Evolutionary conservation across 352 stramenopile genomes (phyloP), one percentile per base, ranked within the genome.

Genomic region (Globisporangium spinosum): DNA sequence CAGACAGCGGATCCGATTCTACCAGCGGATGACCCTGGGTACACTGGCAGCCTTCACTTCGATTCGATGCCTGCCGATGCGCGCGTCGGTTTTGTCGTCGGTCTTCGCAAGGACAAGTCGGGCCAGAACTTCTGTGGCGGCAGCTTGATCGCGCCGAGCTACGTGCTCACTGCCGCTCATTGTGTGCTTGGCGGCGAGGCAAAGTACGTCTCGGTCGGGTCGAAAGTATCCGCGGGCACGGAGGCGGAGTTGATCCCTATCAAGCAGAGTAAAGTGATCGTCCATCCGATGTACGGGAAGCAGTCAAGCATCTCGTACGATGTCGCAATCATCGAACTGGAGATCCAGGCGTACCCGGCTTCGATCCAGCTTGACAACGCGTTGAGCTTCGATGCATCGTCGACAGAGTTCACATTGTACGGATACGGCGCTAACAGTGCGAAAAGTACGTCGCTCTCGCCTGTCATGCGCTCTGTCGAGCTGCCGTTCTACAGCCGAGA

Each of bases 51-150:
- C 1, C 65, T 77, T 23, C 35, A 64, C 20, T 77, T 71, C 15
- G 34, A 68, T 10, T 61, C 69, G 25, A 54, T 74, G 43, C 62
- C 45, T 20, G 40, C 69, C 49, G 15, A 68, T 6, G 58, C 67
- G 22, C 51, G 59, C 3, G 62, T 79, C 7, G 73, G 73, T 56
- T 80, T 80, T 54, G 71, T 80, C 10, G 71, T 80, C n/a, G 74
- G 74, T 1, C 69, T 80, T 2, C 74, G 74, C 25, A 68, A 70
- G 7, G 67, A 75, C 13, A 67, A 61, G 7, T 69, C 72, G 29
- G 64, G 73, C 0, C 67, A 78, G 35, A 80, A 81, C 66, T 83
- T 77, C 53, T 86, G 78, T 60, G 78, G 78, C 17, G 76, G 78
- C 29, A 77, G 68, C 27, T 66, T 86, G 34, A 86, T 86, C 57